Conservation (phyloP, 108 stramenopile genomes). For the Skeletonema marinoi region DNA sequence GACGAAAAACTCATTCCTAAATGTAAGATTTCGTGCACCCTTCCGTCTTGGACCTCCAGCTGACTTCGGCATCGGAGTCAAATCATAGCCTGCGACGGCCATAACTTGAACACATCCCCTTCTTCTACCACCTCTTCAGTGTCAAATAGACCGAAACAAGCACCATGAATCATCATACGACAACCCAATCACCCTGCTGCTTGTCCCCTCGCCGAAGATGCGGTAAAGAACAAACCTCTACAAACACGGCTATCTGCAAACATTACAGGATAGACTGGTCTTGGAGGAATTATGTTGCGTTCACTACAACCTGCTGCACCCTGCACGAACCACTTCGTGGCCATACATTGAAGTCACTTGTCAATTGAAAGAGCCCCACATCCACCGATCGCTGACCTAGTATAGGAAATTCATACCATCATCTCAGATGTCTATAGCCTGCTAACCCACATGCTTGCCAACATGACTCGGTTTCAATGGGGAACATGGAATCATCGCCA, state of each 20-base stretch:
- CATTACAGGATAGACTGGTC: neutral
- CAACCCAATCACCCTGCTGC: neutral
- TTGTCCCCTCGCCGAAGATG: neutral
- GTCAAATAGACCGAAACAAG: neutral
- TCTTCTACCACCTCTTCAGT: neutral
- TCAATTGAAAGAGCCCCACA: neutral
- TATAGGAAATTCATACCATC: neutral
- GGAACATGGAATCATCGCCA: too few relatives aligned
- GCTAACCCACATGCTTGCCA: neutral
- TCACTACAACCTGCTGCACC: neutral
- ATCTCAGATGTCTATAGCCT: neutral
- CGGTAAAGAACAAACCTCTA: neutral
- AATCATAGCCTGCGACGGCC: neutral
- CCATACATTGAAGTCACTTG: too few relatives aligned
- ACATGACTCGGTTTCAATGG: too few relatives aligned
- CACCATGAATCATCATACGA: neutral
- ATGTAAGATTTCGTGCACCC: neutral
- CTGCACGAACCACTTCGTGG: too few relatives aligned
- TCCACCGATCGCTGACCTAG: neutral
- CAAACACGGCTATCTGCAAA: neutral
- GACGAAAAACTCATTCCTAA: neutral
- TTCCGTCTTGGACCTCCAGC: neutral
- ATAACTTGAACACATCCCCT: neutral
- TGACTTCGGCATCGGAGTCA: neutral
- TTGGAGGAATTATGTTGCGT: neutral